These are phyloP conservation scores for Suillus alpinus DNA, from an alignment of 768 basidiomycete species.

Conservation along the genomic window DNA sequence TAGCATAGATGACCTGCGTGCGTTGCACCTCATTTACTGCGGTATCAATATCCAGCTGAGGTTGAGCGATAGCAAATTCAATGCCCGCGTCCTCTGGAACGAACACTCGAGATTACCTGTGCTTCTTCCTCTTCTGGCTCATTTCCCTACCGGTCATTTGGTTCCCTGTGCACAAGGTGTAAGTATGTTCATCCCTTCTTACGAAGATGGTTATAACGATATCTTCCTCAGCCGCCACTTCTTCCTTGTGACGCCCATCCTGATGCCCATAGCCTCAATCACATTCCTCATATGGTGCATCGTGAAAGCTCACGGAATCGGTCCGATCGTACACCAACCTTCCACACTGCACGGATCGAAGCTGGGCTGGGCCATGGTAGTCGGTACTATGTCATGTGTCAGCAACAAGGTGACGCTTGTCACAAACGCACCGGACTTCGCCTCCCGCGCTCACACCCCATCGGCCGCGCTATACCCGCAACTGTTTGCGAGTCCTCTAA, in stretches of 20 bases:
- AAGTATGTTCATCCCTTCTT: constrained; percentile 24
- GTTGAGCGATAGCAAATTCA: constrained; percentile 49
- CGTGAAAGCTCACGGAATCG: constrained; percentile 72
- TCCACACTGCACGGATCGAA: constrained; percentile 61
- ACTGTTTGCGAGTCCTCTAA: constrained; percentile 66
- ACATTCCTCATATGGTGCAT: constrained; percentile 79
- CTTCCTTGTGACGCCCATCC: constrained; percentile 74
- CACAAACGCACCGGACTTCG: constrained; percentile 78
- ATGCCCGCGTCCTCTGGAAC: constrained; percentile 75
- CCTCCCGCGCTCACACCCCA: constrained; percentile 57
- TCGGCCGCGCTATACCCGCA: constrained; percentile 63
- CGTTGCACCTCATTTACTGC: constrained; percentile 23
- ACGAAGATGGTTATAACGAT: constrained; percentile 4
- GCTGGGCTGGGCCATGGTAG: constrained; percentile 74
- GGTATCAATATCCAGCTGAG: background rate
- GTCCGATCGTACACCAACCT: constrained; percentile 68
- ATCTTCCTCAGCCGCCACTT: constrained; percentile 56
- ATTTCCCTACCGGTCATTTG: constrained; percentile 76
- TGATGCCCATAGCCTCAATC: constrained; percentile 68
- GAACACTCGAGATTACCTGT: constrained; percentile 70
- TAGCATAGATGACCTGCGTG: constrained; percentile 62
- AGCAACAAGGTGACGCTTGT: constrained; percentile 77
- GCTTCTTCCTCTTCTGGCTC: constrained; percentile 87
- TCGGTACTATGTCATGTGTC: constrained; percentile 72
- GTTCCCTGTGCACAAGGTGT: constrained; percentile 84